phyloP scores from a whole-genome alignment of 108 stramenopile genomes.

The Licmophora abbreviata region DNA sequence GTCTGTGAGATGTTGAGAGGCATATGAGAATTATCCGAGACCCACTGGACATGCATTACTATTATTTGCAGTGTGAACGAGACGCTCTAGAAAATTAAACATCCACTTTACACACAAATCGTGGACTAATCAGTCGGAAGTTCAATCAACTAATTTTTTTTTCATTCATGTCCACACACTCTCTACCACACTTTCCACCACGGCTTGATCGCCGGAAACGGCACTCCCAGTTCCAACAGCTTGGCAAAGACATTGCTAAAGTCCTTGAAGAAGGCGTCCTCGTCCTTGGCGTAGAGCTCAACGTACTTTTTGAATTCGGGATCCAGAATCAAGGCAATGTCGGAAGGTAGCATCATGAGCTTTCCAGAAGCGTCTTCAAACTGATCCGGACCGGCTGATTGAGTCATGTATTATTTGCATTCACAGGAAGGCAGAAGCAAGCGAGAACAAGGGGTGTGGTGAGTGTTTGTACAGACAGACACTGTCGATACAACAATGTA shows the following conservation, averaged over 20 bases:
- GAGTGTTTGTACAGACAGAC: neutral
- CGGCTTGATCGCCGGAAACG: slow-evolving; percentile 51
- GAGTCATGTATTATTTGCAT: slow-evolving; percentile 13
- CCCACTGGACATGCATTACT: too few relatives aligned
- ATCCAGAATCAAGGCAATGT: slow-evolving; percentile 85
- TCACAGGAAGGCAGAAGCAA: neutral
- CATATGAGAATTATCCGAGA: too few relatives aligned
- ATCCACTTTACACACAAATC: too few relatives aligned
- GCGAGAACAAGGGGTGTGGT: too few relatives aligned
- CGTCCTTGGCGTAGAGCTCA: slow-evolving; percentile 89
- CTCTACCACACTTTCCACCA: slow-evolving; percentile 78
- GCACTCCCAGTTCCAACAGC: slow-evolving; percentile 70
- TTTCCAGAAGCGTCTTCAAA: slow-evolving; percentile 85
- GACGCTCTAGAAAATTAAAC: too few relatives aligned
- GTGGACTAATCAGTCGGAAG: too few relatives aligned
- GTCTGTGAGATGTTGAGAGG: too few relatives aligned
- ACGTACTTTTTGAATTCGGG: slow-evolving; percentile 75
- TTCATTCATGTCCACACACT: too few relatives aligned
- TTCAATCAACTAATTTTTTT: too few relatives aligned
- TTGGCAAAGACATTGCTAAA: slow-evolving; percentile 78
- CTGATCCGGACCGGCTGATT: slow-evolving; percentile 70
- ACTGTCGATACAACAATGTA: too few relatives aligned
- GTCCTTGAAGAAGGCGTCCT: slow-evolving; percentile 83
- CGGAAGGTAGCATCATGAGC: slow-evolving; percentile 68
- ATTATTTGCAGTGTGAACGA: too few relatives aligned